These are phyloP conservation scores for Pseudocohnilembus persalinus DNA, from an alignment of 169 alveolate species.

Conservation along the genomic window DNA sequence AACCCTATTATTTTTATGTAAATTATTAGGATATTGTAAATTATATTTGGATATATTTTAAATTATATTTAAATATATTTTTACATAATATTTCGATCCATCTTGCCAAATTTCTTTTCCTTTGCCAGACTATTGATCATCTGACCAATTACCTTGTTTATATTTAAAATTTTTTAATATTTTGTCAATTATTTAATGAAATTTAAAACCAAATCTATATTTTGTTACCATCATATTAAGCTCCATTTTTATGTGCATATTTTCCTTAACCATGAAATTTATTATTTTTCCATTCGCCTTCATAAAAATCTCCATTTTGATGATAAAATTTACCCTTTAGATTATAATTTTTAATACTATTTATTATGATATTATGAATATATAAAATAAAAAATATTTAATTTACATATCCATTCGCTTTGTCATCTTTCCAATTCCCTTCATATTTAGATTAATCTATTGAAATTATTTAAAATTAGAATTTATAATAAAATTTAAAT, in stretches of 20 bases:
- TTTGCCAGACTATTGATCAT: slow-evolving; percentile 47
- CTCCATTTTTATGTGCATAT: slow-evolving; percentile 52
- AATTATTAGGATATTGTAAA: no score
- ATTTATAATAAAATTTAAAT: no score
- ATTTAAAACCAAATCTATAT: slow-evolving; percentile 8
- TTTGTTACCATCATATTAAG: slow-evolving; percentile 47
- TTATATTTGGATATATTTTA: no score
- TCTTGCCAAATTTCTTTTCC: slow-evolving; percentile 43
- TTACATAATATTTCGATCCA: slow-evolving; percentile 34
- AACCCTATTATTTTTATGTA: slow-evolving; percentile 43
- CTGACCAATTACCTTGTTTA: slow-evolving; percentile 34
- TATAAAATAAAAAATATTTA: no score
- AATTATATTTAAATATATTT: no score
- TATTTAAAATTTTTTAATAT: no score
- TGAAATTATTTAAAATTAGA: no score
- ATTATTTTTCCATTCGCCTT: slow-evolving; percentile 62
- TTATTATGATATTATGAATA: slow-evolving; percentile 24
- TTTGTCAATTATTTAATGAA: no score
- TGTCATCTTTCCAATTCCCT: slow-evolving; percentile 63
- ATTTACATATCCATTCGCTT: slow-evolving; percentile 53
- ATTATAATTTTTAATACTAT: slow-evolving; percentile 15
- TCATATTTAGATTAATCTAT: slow-evolving; percentile 58
- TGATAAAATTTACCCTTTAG: slow-evolving; percentile 54
- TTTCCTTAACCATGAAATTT: slow-evolving; percentile 65
- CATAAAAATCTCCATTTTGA: slow-evolving; percentile 62